Percentiles rank a stretch among this genome's conserved stretches.
Conservation (phyloP, 202 grass and related monocot species). For the Digitaria exilis region DNA sequence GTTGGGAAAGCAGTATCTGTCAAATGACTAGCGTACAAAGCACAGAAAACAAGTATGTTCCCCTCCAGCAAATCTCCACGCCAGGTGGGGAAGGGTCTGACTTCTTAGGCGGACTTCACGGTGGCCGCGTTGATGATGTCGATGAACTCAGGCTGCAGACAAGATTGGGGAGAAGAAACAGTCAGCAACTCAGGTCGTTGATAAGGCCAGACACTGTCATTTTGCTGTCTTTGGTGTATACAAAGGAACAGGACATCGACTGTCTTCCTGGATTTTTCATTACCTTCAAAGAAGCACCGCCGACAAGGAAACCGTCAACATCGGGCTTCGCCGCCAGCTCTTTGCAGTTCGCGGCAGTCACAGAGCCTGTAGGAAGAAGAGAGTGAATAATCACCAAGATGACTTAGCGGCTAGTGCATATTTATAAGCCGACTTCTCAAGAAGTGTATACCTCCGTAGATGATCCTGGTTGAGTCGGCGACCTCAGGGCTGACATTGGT, state of each 20-base stretch:
- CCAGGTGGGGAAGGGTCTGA: neutral
- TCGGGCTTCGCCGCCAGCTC: conserved; percentile 77
- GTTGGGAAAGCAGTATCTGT: conserved; percentile 2
- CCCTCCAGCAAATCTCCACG: neutral
- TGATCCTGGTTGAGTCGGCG: conserved; percentile 78
- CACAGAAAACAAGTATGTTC: conserved; percentile 28
- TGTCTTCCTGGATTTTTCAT: neutral
- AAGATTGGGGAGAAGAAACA: neutral
- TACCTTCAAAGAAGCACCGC: conserved; percentile 98
- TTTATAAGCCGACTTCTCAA: neutral
- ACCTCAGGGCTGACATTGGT: conserved; percentile 80
- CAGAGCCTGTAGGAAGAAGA: conserved; percentile 59
- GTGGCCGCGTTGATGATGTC: conserved; percentile 90
- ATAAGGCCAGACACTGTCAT: neutral
- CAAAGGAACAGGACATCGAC: neutral
- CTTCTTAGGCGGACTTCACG: conserved; percentile 64
- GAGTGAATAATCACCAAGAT: neutral
- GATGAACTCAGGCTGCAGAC: conserved; percentile 78
- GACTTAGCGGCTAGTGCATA: neutral
- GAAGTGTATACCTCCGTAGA: conserved; percentile 79
- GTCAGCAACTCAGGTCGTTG: conserved; percentile 3
- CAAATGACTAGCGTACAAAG: conserved; percentile 44
- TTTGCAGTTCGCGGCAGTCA: conserved; percentile 77
- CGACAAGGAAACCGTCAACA: conserved; percentile 91
- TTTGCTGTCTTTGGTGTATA: neutral